phyloP scores from a whole-genome alignment of 805 yeast genomes.

The Dipodascus geniculatus region DNA sequence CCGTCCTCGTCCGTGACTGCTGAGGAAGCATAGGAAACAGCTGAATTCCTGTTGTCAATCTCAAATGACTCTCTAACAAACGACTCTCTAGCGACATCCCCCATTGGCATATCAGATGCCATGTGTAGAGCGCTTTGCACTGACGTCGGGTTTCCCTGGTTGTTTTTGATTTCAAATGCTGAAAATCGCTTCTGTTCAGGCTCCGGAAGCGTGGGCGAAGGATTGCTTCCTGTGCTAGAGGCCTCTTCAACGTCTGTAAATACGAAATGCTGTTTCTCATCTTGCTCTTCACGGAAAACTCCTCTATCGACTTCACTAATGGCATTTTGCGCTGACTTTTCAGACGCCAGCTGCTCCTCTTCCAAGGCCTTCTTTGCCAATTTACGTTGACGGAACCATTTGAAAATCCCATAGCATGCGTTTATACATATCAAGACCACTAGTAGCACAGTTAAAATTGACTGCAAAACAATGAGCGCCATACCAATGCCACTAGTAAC shows the following conservation, averaged over 20 bases:
- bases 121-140: not conserved
- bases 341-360: no score
- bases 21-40: not conserved
- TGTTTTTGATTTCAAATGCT: not conserved
- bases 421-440: conserved; percentile 16
- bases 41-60: not conserved
- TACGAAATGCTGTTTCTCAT: not conserved
- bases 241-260: not conserved
- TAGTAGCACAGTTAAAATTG: conserved; percentile 19
- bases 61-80: not conserved
- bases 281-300: no score
- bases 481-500: conserved; percentile 23
- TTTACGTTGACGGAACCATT: not conserved
- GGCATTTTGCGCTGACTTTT: no score
- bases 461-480: conserved; percentile 21
- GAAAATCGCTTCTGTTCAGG: not conserved
- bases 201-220: no score
- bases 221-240: not conserved
- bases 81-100: not conserved
- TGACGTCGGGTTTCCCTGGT: not conserved
- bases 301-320: no score
- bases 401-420: not conserved
- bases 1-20: not conserved
- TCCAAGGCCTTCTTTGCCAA: not conserved
- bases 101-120: not conserved